Base-by-base conservation (phyloP, 2,329 filamentous ascomycete species). In the Ophiocordyceps robertsii region DNA sequence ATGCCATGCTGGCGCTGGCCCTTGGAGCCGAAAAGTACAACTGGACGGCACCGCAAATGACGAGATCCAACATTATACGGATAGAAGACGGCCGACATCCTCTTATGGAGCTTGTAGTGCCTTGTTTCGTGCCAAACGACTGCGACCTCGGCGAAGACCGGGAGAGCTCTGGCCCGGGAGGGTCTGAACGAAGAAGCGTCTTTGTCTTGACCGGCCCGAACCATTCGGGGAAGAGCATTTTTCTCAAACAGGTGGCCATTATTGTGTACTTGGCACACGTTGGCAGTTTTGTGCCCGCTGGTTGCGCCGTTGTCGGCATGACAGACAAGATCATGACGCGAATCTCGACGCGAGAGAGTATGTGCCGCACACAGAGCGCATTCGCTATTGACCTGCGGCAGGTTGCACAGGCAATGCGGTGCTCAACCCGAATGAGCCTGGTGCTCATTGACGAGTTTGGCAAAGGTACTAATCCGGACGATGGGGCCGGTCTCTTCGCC, bases 171-270 rank as follows among this genome's bases (percentile, higher is more conserved):
- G 16, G 30, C 9, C 30, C 35, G 17, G 17, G 31, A 12, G 17
- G 39, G 39, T 40, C 42, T 6, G n/a, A 47, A 16, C 36, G 40
- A 3, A 47, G 50, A 12, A 86, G 75, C 49, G 82, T 87, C 63
- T 58, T 95, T 12, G 66, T 95, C 6, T 62, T 98, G 53, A 96
- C 92, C 0, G 92, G 92, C 0, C 89, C 92, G 5, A 98, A 98
- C 52, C 93, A 92, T 58, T 96, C 92, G 0, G 92, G 92, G 0
- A 98, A 98, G 61, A 96, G 88, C 51, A 77, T 96, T 0, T 96
- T 95, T 60, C 72, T 96, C 56, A 98, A 94, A 60, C 90, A 98
- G 58, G 77, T 86, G 29, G 92, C 89, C 5, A 66, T 95, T 40
- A 92, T 95, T 45, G 80, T 94, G 13, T 95, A 92, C 56, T 73